Base-by-base conservation (phyloP, 495 filamentous ascomycete species). In the Terfezia boudieri region DNA sequence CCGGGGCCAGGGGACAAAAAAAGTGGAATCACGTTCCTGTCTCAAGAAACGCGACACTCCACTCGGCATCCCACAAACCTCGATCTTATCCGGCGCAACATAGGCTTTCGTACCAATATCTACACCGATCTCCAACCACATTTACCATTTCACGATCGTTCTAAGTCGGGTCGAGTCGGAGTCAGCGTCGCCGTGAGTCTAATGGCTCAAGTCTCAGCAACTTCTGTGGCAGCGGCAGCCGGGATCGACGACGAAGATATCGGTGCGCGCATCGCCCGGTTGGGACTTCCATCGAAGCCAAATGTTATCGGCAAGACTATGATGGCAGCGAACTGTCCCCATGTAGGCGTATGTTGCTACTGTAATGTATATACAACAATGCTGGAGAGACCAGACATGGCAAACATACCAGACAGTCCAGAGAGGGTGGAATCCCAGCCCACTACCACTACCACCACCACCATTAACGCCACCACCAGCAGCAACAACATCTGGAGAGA, bases 331-430 rank as follows among this genome's bases (percentile, higher is more conserved):
- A 50, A 52, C 20, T 62, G 60, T 23, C 56, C 49, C n/a, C 60
- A 62, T 50, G 37, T 38, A 22, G 60, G 55, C 1, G 59, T 51
- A 12, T 53, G 16, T 51, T 64, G 62, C 41, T 65, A 57, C 52
- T 65, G 62, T 52, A 64, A 59, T 51, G 62, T 64, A 49, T 64
- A 65, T 51, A 58, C 53, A 32, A 65, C 62, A 14, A 37, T 65
- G 37, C 36, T 65, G 20, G 55, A 57, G 37, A 54, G 62, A 35
- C 61, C 64, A 49, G 64, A 64, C 59, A 55, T 60, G 49, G 58
- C 55, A 22, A 64, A 64, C 37, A 20, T 64, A n/a, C 61, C 38
- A n/a, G 62, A 65, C 17, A 64, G 62, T 26, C 62, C 62, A 9
- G 62, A 64, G 37, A 59, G 37, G 32, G 51, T 32, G 52, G 59